Base-by-base conservation (phyloP, 2,329 filamentous ascomycete genomes). In the Verticillium alfalfae region DNA sequence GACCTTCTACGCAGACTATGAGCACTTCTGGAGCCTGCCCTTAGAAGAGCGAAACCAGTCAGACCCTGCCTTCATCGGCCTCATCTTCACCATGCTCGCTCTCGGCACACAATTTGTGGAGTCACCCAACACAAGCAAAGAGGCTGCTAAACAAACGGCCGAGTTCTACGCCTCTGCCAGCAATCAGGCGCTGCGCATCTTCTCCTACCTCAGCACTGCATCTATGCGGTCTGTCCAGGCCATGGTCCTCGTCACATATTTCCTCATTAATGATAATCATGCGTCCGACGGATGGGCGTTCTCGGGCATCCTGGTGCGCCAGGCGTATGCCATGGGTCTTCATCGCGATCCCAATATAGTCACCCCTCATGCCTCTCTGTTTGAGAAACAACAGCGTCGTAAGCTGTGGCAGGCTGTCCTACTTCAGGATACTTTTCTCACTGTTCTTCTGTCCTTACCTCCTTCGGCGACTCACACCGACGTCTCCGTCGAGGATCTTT, bases 231-330 rank as follows among this genome's bases (percentile, higher is more conserved):
- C 89, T 1, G 86, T 93, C 37, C 89, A 92, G 72, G 86, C 91
- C 55, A 93, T 93, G 90, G 88, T 93, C 0, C 75, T 94, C 61
- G n/a, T 93, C 63, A 88, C 87, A 0, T 93, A 93, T 70, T 94
- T 94, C 67, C 79, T 94, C 39, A 93, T 93, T 78, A 94, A 94
- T 68, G 90, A 94, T 72, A 93, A 93, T 68, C 90, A 93, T 68
- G 90, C 90, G 4, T 91, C 88, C 0, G 91, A 94, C 70, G 91
- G 90, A 1, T 94, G 90, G 87, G 88, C 90, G 0, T 94, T 93
- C 78, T 89, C 88, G 0, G 91, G 91, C 6, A 88, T 94, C 34
- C 74, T 92, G 26, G 87, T 92, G 66, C 83, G 90, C 34, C 91
- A 94, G 73, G 86, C 90, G 0, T 93, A 93, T 68, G 91, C 91